Percentiles rank a stretch among this genome's conserved stretches.
phyloP scores from a whole-genome alignment of 208 protist genomes.

The Crithidia bombi region DNA sequence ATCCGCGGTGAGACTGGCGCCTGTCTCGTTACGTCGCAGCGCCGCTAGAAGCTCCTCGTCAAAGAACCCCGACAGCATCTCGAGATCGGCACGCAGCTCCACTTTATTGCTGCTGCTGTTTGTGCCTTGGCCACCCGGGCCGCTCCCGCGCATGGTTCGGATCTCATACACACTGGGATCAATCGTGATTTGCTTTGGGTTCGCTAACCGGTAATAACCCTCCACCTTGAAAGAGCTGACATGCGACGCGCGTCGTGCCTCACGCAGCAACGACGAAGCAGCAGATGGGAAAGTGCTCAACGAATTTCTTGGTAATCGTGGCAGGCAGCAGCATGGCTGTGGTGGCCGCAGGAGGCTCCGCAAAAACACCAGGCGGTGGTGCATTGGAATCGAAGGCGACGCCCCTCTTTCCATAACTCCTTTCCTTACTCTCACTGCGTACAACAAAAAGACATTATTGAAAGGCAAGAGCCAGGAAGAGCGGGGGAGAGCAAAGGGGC shows the following conservation, averaged over 20 bases:
- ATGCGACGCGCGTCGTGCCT: constrained; percentile 35
- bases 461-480: background rate
- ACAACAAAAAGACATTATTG: background rate
- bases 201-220: constrained; percentile 64
- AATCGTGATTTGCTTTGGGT: constrained; percentile 49
- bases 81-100: constrained; percentile 71
- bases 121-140: constrained; percentile 81
- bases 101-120: constrained; percentile 92
- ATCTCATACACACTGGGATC: constrained; percentile 59
- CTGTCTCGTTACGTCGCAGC: constrained; percentile 46
- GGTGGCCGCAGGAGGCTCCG: background rate
- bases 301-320: background rate
- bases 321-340: background rate
- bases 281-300: no score
- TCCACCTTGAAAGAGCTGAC: constrained; percentile 64
- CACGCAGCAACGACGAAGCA: background rate
- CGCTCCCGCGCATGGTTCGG: constrained; percentile 68
- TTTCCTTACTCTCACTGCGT: no score
- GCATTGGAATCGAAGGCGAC: background rate
- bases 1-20: constrained; percentile 53
- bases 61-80: constrained; percentile 50
- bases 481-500: background rate
- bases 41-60: constrained; percentile 55
- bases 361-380: no score
- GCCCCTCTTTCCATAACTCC: no score